Evolutionary conservation across 805 yeast genomes (phyloP).

Genomic region (Cyberlindnera mycetangii): DNA sequence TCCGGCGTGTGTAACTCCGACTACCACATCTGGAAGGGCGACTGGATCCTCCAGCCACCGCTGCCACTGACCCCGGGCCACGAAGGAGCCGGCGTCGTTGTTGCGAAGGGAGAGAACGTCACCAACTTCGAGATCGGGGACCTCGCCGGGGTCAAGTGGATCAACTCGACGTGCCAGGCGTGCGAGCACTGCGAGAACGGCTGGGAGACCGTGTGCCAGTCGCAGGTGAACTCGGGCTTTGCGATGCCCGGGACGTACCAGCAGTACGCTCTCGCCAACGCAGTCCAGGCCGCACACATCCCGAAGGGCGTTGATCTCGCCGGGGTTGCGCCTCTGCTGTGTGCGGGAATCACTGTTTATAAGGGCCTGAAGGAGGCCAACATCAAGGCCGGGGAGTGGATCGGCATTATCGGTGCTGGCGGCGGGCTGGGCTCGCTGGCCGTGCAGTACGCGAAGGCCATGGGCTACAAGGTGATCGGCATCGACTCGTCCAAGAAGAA

Average conservation of each 20-base stretch:
- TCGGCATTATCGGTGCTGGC: slow-evolving; percentile 69
- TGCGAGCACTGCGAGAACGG: slow-evolving; percentile 53
- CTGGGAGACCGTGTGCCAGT: slow-evolving; percentile 59
- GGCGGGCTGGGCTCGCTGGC: slow-evolving; percentile 74
- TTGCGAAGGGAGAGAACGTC: slow-evolving; percentile 50
- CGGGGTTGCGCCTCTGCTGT: slow-evolving; percentile 68
- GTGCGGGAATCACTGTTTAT: slow-evolving; percentile 88
- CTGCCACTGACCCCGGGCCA: slow-evolving; percentile 59
- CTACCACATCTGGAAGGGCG: slow-evolving; percentile 61
- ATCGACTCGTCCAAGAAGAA: slow-evolving; percentile 63
- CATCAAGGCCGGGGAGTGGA: slow-evolving; percentile 63
- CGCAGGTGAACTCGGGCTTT: slow-evolving; percentile 71
- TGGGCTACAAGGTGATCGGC: slow-evolving; percentile 65
- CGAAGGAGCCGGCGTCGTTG: slow-evolving; percentile 63
- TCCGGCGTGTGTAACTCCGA: slow-evolving; percentile 65
- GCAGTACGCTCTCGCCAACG: slow-evolving; percentile 81
- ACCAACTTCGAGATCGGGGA: slow-evolving; percentile 55
- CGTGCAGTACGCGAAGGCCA: slow-evolving; percentile 65
- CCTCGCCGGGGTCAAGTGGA: slow-evolving; percentile 58
- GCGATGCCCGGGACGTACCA: slow-evolving; percentile 84
- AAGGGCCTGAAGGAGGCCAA: slow-evolving; percentile 77
- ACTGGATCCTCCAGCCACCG: slow-evolving; percentile 52
- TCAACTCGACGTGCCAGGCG: slow-evolving; percentile 53
- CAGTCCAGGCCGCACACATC: slow-evolving; percentile 73
- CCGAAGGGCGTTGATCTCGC: slow-evolving; percentile 70